Conservation (phyloP, 1,284 basidiomycete species). For the Meripilus lineatus region DNA sequence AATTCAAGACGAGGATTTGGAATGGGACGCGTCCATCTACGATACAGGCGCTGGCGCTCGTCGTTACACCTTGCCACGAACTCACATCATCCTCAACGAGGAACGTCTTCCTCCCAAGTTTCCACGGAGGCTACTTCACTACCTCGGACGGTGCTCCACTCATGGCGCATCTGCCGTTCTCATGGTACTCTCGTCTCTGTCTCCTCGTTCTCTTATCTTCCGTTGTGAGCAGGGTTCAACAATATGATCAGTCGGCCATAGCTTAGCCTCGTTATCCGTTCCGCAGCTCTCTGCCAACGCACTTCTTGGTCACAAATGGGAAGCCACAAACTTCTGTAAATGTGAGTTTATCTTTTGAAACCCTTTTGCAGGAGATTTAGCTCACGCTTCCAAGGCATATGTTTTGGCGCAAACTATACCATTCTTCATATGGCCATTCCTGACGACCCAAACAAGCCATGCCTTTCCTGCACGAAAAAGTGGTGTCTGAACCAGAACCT, state of each 20-base stretch:
- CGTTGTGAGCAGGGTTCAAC: too few species aligned
- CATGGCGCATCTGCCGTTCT: too few species aligned
- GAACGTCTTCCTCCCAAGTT: constrained; percentile 1
- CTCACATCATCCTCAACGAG: not conserved
- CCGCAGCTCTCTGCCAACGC: constrained; percentile 41
- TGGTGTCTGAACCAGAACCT: constrained; percentile 95
- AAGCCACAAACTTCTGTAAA: constrained; percentile 81
- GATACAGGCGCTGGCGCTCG: too few species aligned
- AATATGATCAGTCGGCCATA: too few species aligned
- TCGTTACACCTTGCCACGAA: too few species aligned
- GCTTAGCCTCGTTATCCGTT: too few species aligned
- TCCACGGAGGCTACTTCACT: not conserved
- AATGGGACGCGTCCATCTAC: too few species aligned
- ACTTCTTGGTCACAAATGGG: constrained; percentile 63
- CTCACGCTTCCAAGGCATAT: constrained; percentile 64
- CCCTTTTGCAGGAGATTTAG: constrained; percentile 2
- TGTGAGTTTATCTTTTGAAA: constrained; percentile 39
- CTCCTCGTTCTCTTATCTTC: constrained; percentile 7
- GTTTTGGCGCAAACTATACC: constrained; percentile 83
- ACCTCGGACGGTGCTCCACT: not conserved
- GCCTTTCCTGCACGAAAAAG: constrained; percentile 88
- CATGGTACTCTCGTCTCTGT: too few species aligned
- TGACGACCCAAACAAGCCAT: constrained; percentile 83
- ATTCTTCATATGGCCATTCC: constrained; percentile 81
- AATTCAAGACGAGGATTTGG: too few species aligned